Evolutionary conservation across 2,329 filamentous ascomycete genomes (phyloP).

Genomic region (Chaetomiaceae sp.): DNA sequence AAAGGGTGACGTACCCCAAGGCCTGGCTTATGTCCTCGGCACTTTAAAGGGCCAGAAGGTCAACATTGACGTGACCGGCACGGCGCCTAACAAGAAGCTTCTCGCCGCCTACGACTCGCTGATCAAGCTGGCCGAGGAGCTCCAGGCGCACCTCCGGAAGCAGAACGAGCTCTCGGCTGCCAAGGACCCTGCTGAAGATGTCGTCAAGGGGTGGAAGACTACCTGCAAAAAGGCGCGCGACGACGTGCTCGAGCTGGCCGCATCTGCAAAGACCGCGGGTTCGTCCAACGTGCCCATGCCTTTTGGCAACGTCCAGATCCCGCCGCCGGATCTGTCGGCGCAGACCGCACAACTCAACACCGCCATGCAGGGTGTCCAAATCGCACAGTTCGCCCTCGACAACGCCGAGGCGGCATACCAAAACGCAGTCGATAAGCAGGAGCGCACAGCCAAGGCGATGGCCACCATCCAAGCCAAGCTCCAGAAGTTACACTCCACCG

Average conservation of each 20-base stretch:
- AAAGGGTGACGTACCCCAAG: background rate
- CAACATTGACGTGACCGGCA: background rate
- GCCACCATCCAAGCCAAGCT: conserved; percentile 1
- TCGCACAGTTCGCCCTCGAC: background rate
- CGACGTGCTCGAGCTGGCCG: background rate
- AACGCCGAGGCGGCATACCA: background rate
- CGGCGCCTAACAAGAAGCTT: conserved; percentile 1
- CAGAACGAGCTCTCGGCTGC: background rate
- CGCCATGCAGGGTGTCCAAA: conserved; percentile 2
- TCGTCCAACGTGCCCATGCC: background rate
- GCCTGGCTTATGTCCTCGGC: background rate
- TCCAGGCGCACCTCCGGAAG: background rate
- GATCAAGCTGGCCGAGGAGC: background rate
- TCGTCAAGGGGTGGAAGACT: background rate
- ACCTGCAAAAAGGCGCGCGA: background rate
- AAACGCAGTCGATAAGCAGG: background rate
- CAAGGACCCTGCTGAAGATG: background rate
- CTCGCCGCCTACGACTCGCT: background rate
- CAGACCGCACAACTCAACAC: conserved; percentile 4
- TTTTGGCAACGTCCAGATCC: background rate
- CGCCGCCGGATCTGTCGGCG: background rate
- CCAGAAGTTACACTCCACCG: background rate
- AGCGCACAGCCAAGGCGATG: background rate
- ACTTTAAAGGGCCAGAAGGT: background rate
- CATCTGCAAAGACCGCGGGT: background rate